Evolutionary conservation across 176 grass and related monocot species (phyloP), one percentile per base, ranked within the genome.

Genomic region (Cenchrus purpureus): DNA sequence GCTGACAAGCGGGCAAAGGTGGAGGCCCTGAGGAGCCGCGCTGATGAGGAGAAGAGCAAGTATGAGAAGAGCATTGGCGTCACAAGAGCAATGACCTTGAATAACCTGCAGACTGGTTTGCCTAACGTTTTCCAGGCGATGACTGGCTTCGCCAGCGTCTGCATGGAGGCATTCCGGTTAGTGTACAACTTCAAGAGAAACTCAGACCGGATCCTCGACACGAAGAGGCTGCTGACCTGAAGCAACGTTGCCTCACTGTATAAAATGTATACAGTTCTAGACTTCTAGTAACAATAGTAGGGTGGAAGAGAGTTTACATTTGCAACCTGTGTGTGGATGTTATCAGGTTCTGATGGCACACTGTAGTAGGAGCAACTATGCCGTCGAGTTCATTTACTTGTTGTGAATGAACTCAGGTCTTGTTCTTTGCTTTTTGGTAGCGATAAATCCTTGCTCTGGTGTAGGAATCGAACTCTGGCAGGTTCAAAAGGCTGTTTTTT

Each of bases 91-190:
- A 93, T 98, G 97, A 96, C 97, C 50, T 54, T 95, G 73, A 98
- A 94, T 86, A 98, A 98, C 83, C 84, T 98, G 48, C 93, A 98
- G 81, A 98, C 93, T 10, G 97, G 93, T 1, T 90, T 98, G 29
- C 97, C 97, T 9, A 98, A 98, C 46, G 90, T 98, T 56, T 98
- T 98, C 77, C 97, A 95, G 78, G 91, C 97, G 25, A 98, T 98
- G 93, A 98, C 91, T 0, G 97, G 97, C 45, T 98, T 98, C 46
- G 68, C 97, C n/a, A 90, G 97, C 0, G 87, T 95, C 43, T 98
- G 97, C 88, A 91, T 92, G 83, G 93, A 96, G 78, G 93, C 88
- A 0, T 95, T 98, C 3, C 93, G 95, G 82, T 93, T 74, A 11
- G 93, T 98, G 49, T 94, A 96, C 82, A 96, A 95, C 82, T 92